Base-by-base conservation (phyloP, 768 basidiomycete species). In the Pleurotus giganteus region DNA sequence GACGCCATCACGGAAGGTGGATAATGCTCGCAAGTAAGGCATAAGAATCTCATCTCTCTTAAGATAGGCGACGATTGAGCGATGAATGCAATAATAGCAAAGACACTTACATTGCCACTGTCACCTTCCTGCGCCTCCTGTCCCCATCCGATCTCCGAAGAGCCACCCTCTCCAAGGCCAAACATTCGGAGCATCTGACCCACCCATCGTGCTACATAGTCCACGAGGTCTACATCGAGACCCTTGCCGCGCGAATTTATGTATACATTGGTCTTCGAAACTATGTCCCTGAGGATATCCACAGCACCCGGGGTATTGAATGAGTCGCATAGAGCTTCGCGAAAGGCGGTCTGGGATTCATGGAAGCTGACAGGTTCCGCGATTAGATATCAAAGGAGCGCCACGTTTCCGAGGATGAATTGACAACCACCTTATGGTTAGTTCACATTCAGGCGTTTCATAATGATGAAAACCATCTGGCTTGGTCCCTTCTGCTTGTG, bases 301-400 rank as follows among this genome's bases (percentile, higher is more conserved):
- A 98, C 69, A 0, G 94, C 95, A 15, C 74, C 78, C 2, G 94
- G 93, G 0, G 97, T 98, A 68, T 98, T 95, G 79, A 98, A 97
- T 0, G 95, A 98, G 69, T 99, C 96, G 71, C 90, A 95, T 44
- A 99, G 84, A 0, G 94, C 91, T 11, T 73, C 77, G 51, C 92
- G 85, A 80, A 99, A 96, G 6, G 81, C 77, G 37, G 78, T 61
- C 67, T 95, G 95, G 44, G 85, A 83, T 51, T 83, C 74, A 60
- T 89, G 78, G 31, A 95, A 75, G 61, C 94, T 97, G 26, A 28
- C 6, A 34, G 41, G 21, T 24, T 17, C 26, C 46, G 21, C 36
- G 50, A 47, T 3, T 24, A 36, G 23, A 39, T 6, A 56, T 46
- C 42, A 45, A 5, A 41, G 42, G 27, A 26, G 6, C 19, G 29